Base-by-base conservation (phyloP, 805 yeast species). In the Lachancea dasiensis region DNA sequence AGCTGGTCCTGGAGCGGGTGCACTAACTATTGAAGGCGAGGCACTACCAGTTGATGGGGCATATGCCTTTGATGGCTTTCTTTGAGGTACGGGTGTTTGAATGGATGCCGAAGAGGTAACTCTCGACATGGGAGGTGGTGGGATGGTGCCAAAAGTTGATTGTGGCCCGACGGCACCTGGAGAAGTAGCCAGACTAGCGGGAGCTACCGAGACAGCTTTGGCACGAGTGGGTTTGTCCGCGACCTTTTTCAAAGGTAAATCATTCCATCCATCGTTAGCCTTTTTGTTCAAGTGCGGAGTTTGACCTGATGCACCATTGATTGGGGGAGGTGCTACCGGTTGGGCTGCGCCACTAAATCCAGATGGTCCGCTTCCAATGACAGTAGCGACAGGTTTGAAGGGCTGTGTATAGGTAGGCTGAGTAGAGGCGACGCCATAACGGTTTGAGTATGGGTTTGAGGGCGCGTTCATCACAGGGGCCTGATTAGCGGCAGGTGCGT, bases 241-340 rank as follows among this genome's bases (percentile, higher is more conserved):
- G 6, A 58, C 52, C 10, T 52, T 53, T 20, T 30, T 34, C 20
- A 60, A 33, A 28, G 65, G 58, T 39, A 61, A 41, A 43, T 61
- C 64, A 38, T 61, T 61, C 65, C 65, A 61, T 16, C 65, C 65
- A 32, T 58, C 57, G 33, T 60, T 61, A 11, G 65, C 64, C 38
- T 59, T 57, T 29, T 43, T 57, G 36, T 57, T 60, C 24, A 60
- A 45, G 23, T 55, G 58, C 22, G 65, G 65, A 2, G 54, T 52
- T 48, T 61, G 65, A 14, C 65, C 64, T 24, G 64, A 59, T 5
- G 54, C 36, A 58, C 33, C 33, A 6, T 49, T 47, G 21, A 56
- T 47, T 42, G 57, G 51, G 40, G 68, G 67, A 30, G 68, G 65
- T 15, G 31, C 24, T 15, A 27, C 5, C 7, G 29, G 31, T 18